phyloP scores from a whole-genome alignment of 139 green algal genomes.

The Tetradesmus obliquus region DNA sequence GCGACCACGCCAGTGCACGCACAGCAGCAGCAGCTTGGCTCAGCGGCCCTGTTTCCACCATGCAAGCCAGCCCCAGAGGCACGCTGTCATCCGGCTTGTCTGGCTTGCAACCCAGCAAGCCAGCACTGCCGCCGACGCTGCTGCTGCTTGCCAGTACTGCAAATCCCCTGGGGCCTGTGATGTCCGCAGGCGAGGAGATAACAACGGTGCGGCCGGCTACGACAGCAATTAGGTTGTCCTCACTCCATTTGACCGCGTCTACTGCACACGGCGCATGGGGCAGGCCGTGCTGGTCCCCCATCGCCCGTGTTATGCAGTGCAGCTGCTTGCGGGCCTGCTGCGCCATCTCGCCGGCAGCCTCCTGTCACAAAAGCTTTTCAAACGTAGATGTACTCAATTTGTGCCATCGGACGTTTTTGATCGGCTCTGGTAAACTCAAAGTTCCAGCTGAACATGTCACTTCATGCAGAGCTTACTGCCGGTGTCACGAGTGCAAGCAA shows the following conservation, averaged over 20 bases:
- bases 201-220: constrained; percentile 38
- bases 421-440: not conserved
- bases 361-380: not conserved
- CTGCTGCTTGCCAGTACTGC: constrained; percentile 12
- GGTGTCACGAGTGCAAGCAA: not conserved
- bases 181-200: constrained; percentile 53
- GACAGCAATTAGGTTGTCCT: constrained; percentile 68
- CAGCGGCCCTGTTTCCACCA: constrained; percentile 33
- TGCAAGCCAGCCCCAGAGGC: constrained; percentile 29
- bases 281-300: constrained; percentile 30
- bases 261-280: constrained; percentile 14
- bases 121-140: not conserved
- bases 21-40: constrained; percentile 22
- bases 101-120: constrained; percentile 23
- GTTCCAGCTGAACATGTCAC: not conserved
- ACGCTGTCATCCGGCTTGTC: constrained; percentile 37
- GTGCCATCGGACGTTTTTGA: not conserved
- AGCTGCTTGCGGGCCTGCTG: not conserved
- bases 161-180: constrained; percentile 56
- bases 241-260: constrained; percentile 59
- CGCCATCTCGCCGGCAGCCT: not conserved
- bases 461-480: not conserved
- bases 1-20: constrained; percentile 53
- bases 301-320: not conserved
- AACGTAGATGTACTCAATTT: not conserved